A percentile compares a stretch with the other conserved stretches of the same genome.
phyloP scores from a whole-genome alignment of 345 rosid species.

The Moricandia moricandioides region DNA sequence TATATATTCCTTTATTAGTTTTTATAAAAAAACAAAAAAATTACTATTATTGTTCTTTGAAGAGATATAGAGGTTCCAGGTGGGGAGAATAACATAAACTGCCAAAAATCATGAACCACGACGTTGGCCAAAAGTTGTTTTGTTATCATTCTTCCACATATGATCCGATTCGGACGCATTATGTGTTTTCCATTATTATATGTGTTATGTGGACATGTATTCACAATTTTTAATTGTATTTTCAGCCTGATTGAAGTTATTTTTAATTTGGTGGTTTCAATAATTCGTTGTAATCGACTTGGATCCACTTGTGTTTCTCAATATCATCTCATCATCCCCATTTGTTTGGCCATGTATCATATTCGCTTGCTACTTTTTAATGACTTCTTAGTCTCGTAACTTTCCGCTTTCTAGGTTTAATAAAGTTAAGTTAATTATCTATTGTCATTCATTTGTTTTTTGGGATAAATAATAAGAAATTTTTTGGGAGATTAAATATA shows the following conservation, averaged over 20 bases:
- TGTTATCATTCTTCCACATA: constrained; percentile 33
- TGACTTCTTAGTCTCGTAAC: neutral
- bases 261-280: constrained; percentile 21
- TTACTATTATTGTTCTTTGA: constrained; percentile 3
- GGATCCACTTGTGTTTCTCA: constrained; percentile 31
- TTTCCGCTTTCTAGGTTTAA: neutral
- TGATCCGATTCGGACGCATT: constrained; percentile 36
- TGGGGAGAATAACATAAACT: constrained; percentile 34
- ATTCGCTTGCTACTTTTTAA: neutral
- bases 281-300: constrained; percentile 21
- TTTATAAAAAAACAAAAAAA: neutral
- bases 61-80: constrained; percentile 23
- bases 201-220: constrained; percentile 22
- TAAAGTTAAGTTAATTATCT: too few relatives aligned
- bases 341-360: constrained; percentile 16
- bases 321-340: constrained; percentile 9
- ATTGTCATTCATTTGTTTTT: too few relatives aligned
- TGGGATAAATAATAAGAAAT: neutral
- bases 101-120: constrained; percentile 18
- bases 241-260: constrained; percentile 3
- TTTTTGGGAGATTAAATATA: neutral
- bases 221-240: constrained; percentile 7
- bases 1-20: constrained; percentile 9
- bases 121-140: constrained; percentile 37
- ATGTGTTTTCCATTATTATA: constrained; percentile 21